These are phyloP conservation scores for Yarrowia galli DNA, from an alignment of 1,139 yeast species.

Conservation along the genomic window DNA sequence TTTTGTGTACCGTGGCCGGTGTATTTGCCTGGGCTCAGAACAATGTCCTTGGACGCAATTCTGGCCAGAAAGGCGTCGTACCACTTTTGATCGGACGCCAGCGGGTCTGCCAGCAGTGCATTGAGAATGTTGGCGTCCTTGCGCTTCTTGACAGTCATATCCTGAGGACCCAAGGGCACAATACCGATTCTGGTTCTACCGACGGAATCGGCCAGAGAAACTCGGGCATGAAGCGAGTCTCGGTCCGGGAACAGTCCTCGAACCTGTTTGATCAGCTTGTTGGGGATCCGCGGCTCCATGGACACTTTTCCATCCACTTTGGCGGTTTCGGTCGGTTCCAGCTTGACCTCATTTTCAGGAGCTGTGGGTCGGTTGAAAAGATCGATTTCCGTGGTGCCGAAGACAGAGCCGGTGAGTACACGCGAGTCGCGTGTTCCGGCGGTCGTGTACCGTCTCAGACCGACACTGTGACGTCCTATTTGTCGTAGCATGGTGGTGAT, in stretches of 20 bases:
- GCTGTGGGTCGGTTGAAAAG: conserved; percentile 25
- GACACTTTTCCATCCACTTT: conserved; percentile 28
- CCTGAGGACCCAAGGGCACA: conserved; percentile 46
- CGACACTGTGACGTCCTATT: background rate
- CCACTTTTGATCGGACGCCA: conserved; percentile 50
- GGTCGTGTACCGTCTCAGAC: conserved; percentile 30
- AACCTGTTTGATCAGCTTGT: conserved; percentile 73
- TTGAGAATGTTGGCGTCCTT: conserved; percentile 47
- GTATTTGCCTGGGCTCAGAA: conserved; percentile 48
- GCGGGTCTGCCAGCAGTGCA: conserved; percentile 51
- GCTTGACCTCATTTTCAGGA: background rate
- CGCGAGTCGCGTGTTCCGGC: conserved; percentile 26
- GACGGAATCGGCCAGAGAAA: conserved; percentile 56
- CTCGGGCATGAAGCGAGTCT: conserved; percentile 67
- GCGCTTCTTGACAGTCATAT: conserved; percentile 42
- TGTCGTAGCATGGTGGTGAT: conserved; percentile 21
- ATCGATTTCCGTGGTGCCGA: conserved; percentile 25
- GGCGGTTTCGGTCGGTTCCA: conserved; percentile 28
- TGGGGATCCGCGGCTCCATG: conserved; percentile 43
- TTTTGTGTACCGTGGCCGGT: conserved; percentile 51
- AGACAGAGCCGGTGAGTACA: conserved; percentile 12
- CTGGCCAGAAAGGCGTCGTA: conserved; percentile 46
- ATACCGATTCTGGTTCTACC: conserved; percentile 45
- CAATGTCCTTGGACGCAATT: conserved; percentile 49
- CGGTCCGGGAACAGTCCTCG: conserved; percentile 64